Percentiles rank a stretch among this genome's conserved stretches.
Evolutionary conservation across 2,329 filamentous ascomycete species (phyloP).

Genomic region (Alternaria sp.): DNA sequence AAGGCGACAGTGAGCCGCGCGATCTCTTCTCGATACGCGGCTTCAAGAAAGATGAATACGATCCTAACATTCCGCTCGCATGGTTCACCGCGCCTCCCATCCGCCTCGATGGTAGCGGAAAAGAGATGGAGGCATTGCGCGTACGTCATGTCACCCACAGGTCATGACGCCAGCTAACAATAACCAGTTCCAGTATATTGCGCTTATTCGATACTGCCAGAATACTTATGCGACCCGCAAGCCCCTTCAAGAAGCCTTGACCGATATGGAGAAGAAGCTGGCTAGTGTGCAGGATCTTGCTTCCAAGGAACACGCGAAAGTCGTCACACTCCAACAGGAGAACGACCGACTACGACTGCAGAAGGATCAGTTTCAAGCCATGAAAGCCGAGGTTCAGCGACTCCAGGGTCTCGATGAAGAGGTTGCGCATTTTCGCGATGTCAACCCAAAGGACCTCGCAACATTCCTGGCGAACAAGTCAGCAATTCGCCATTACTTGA

Average conservation of each 20-base stretch:
- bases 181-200: constrained; percentile 56
- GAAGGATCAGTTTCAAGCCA: constrained; percentile 12
- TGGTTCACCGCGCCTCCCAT: constrained; percentile 56
- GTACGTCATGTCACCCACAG: constrained; percentile 31
- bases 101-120: constrained; percentile 44
- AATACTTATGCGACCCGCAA: constrained; percentile 29
- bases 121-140: constrained; percentile 52
- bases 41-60: constrained; percentile 50
- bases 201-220: constrained; percentile 36
- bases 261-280: constrained; percentile 30
- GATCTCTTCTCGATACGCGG: constrained; percentile 55
- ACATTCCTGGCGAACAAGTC: constrained; percentile 29
- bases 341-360: constrained; percentile 17
- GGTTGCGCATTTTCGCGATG: constrained; percentile 22
- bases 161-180: constrained; percentile 10
- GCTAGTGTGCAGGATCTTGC: constrained; percentile 42
- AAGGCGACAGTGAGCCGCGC: constrained; percentile 42
- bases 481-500: constrained; percentile 36
- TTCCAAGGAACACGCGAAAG: constrained; percentile 41
- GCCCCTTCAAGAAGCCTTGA: constrained; percentile 15
- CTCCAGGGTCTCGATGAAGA: constrained; percentile 28
- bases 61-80: constrained; percentile 50
- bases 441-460: constrained; percentile 25
- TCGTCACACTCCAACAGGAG: constrained; percentile 34
- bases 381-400: constrained; percentile 22